Percentiles rank a stretch among this genome's conserved stretches.
Conservation (phyloP, 495 filamentous ascomycete genomes). For the Penicillium pulvis region DNA sequence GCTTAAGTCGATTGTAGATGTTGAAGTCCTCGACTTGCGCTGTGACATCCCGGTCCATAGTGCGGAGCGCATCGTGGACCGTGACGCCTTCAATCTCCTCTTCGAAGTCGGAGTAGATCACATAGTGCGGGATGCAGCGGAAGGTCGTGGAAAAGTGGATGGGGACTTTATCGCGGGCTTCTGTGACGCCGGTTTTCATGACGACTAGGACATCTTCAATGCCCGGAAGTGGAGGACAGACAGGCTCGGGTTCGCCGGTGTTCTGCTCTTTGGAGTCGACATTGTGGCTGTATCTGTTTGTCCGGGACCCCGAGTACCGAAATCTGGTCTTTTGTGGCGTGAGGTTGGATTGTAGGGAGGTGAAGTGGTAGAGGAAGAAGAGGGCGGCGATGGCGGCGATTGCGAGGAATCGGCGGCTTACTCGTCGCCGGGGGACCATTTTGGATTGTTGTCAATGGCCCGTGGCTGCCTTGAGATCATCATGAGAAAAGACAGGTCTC, state of each 20-base stretch:
- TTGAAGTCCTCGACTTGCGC: conserved; percentile 50
- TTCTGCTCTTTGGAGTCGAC: neutral
- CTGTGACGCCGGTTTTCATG: conserved; percentile 51
- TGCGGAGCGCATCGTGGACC: conserved; percentile 51
- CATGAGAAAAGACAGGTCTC: conserved; percentile 11
- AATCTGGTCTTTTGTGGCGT: neutral
- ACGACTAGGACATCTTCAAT: conserved; percentile 49
- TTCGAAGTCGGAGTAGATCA: conserved; percentile 58
- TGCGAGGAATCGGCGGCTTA: conserved; percentile 32
- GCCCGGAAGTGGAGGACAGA: conserved; percentile 43
- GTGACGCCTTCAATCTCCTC: conserved; percentile 49
- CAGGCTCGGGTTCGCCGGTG: conserved; percentile 18
- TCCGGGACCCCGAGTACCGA: too few species aligned
- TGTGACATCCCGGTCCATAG: conserved; percentile 39
- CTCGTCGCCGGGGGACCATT: conserved; percentile 35
- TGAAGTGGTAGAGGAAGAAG: conserved; percentile 39
- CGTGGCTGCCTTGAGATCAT: conserved; percentile 16
- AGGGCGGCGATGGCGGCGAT: conserved; percentile 30
- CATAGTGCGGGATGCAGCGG: conserved; percentile 53
- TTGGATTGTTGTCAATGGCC: conserved; percentile 18
- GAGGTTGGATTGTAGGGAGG: conserved; percentile 27
- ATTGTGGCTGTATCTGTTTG: neutral
- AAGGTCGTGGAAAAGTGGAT: conserved; percentile 55
- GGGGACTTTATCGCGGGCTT: conserved; percentile 45
- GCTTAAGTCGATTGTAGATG: conserved; percentile 51